Evolutionary conservation across 345 rosid species (phyloP), one percentile per base, ranked within the genome.

Genomic region (Erodium maritimum): DNA sequence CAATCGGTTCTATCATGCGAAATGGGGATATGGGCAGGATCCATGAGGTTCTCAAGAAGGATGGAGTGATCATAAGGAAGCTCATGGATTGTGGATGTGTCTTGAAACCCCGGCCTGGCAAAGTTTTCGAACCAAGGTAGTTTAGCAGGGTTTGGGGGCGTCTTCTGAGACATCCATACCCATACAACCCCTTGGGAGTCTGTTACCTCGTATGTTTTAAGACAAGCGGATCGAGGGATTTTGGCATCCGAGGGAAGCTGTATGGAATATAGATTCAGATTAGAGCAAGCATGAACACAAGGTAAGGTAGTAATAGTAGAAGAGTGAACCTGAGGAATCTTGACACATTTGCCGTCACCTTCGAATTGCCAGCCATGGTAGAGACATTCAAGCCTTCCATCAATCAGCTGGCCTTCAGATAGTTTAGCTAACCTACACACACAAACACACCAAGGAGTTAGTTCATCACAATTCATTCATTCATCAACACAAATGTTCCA

Each of bases 281-380:
- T n/a, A 29, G 0, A 2, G 21, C 1, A 19, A 19, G 33, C 21
- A 55, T 7, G n/a, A 19, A 22, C 17, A 29, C 19, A 34, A 2
- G n/a, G 13, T 16, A 42, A 42, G 48, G 48, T n/a, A n/a, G 1
- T 11, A 61, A 5, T 52, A 46, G 33, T 23, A 58, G 52, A 62
- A 23, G n/a, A 42, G 23, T 66, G 57, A 37, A 90, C 95, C 96
- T 85, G 95, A 73, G 98, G 98, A 59, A 91, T 91, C 79, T 83
- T 81, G 23, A 86, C 84, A 59, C 98, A 88, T 80, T 84, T 72
- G 19, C 93, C 96, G 18, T 84, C 80, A 46, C 96, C 93, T 62
- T 83, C 93, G 69, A 84, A 91, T 67, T 88, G 98, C 96, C 98
- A 91, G 17, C 98, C 96, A 65, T 91, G 98, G 68, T 91, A 91